Evolutionary conservation across 2,329 filamentous ascomycete genomes (phyloP), one percentile per base, ranked within the genome.

Genomic region (Cladophialophora psammophila): DNA sequence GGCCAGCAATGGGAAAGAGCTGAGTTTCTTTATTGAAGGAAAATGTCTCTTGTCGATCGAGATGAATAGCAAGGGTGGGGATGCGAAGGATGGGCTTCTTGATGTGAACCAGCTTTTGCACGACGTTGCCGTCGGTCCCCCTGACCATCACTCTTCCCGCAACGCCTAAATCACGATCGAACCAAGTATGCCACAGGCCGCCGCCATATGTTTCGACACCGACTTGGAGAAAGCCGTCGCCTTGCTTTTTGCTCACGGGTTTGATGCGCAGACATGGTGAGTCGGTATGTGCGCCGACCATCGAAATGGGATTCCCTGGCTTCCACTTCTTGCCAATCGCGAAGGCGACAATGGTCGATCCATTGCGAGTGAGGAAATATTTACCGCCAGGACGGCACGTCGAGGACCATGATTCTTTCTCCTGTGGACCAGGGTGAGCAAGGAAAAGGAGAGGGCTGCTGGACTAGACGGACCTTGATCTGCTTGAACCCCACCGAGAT

Each of bases 171-270:
- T 99, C 95, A 59, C 95, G 90, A 79, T 99, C 95, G 76, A 99
- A 99, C 95, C 88, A 99, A 55, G 92, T 96, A 80, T 97, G 94
- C 94, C 94, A 98, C 75, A 98, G 90, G 64, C 95, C 95, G 69
- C 95, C 95, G 61, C 95, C 95, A 76, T 99, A 99, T 1, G 93
- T 94, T 84, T 99, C 95, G 60, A 97, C 94, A 61, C 94, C 95
- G 65, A 99, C 90, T 80, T 99, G 95, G 70, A 97, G 81, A 79
- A 95, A 99, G 12, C 94, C 94, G 71, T 91, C 91, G 64, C 87
- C 89, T 75, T 87, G 86, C 82, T 94, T 95, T 81, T 94, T 97
- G 76, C 92, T 96, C 50, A 97, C 90, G 12, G 95, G 95, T 84
- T 99, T 99, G 78, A 99, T 84, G 67, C 94, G 90, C 58, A 99